Percentiles rank a stretch among this genome's conserved stretches.
These are phyloP conservation scores for Paratinospora sagittata DNA, from an alignment of 164 flowering plant genomes.

Conservation along the genomic window DNA sequence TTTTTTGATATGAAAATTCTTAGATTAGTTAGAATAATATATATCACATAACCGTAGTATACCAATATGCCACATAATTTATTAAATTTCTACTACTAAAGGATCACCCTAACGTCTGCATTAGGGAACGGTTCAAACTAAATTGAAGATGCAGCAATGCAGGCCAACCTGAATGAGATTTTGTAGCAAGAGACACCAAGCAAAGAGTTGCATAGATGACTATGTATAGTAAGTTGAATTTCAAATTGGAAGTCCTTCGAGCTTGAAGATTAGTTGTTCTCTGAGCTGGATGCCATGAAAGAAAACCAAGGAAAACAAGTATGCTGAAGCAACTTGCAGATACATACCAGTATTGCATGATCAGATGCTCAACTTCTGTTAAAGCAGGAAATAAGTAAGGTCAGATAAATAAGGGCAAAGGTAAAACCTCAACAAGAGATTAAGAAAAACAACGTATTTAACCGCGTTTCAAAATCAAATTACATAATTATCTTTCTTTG, in stretches of 20 bases:
- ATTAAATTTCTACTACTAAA: too few species aligned
- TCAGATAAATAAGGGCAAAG: not conserved
- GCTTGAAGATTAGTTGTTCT: slow-evolving; percentile 2
- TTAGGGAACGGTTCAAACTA: not conserved
- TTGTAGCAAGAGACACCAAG: slow-evolving; percentile 40
- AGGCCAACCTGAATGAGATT: slow-evolving; percentile 41
- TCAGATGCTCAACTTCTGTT: slow-evolving; percentile 60
- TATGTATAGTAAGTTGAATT: slow-evolving; percentile 24
- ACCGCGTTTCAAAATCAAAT: not conserved
- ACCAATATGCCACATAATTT: too few species aligned
- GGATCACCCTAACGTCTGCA: too few species aligned
- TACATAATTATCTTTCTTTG: not conserved
- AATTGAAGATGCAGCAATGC: not conserved
- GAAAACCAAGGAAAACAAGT: slow-evolving; percentile 43
- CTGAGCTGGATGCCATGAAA: slow-evolving; percentile 16
- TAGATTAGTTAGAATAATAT: too few species aligned
- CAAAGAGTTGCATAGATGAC: slow-evolving; percentile 31
- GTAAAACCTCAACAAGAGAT: too few species aligned
- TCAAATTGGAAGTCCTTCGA: slow-evolving; percentile 19
- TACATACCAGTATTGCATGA: slow-evolving; percentile 73
- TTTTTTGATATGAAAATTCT: too few species aligned
- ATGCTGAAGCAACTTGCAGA: slow-evolving; percentile 54
- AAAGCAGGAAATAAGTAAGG: slow-evolving; percentile 11
- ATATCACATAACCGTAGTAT: too few species aligned
- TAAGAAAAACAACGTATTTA: not conserved